Base-by-base conservation (phyloP, 2,329 filamentous ascomycete species). In the Aspergillus sp. region DNA sequence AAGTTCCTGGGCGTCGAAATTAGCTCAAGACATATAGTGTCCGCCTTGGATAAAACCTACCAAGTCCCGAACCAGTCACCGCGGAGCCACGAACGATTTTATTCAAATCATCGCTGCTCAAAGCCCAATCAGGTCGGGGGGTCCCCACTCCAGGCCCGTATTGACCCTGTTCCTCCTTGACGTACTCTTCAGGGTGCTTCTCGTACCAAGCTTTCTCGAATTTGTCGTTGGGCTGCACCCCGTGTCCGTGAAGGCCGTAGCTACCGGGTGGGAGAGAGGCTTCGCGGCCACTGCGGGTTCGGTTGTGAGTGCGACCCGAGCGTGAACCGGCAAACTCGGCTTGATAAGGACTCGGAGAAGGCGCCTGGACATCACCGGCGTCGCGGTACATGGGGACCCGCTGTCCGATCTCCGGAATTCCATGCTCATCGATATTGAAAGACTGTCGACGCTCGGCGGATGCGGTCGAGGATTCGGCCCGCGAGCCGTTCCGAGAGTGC, bases 291-390 rank as follows among this genome's bases (percentile, higher is more conserved):
- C 91, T 96, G 61, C 85, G 86, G 77, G 86, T 91, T 63, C 92
- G 87, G 55, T 83, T 80, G 71, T 93, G 90, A 62, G 87, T 77
- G 65, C 81, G 83, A 62, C 81, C 81, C 66, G 76, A 64, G 62
- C 75, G 72, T 72, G 82, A 71, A 12, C 72, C 71, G 42, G 80
- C 81, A 64, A 85, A 73, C 20, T 77, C 72, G 52, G 73, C 71
- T 52, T 74, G 69, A 60, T 77, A 80, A 9, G 88, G 89, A 2
- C 87, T 85, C 1, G 93, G 92, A 2, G 93, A 95, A 2, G 95
- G 95, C 14, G 95, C 95, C 78, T 99, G 95, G 10, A 98, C 95
- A 73, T 98, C 94, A 62, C 95, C 95, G 49, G 95, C 91, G 73
- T 95, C 87, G 55, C 89, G 90, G 72, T 95, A 90, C 91, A 99